A percentile compares a stretch with the other conserved stretches of the same genome.
Conservation (phyloP, 179 eudicot genomes). For the Pouteria campechiana region DNA sequence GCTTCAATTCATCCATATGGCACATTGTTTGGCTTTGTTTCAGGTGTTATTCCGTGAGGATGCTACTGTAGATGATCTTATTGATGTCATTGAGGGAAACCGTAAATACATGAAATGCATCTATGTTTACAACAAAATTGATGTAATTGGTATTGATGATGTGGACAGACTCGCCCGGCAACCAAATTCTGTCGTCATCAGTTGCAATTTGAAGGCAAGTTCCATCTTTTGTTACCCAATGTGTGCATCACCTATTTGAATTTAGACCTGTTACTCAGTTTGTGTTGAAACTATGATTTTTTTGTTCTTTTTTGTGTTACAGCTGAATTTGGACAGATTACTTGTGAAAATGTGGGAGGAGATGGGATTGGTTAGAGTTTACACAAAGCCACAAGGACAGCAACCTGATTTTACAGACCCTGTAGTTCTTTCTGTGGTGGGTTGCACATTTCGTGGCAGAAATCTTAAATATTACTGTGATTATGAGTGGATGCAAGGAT, state of each 20-base stretch:
- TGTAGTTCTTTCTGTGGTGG: conserved; percentile 85
- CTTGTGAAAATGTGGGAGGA: conserved; percentile 97
- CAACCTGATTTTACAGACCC: conserved; percentile 97
- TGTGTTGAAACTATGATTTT: not conserved
- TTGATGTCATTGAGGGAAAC: conserved; percentile 98
- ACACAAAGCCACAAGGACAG: conserved; percentile 99
- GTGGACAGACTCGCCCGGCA: conserved; percentile 91
- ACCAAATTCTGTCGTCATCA: conserved; percentile 90
- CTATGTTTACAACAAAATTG: conserved; percentile 98
- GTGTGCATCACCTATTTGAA: not conserved
- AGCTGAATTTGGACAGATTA: conserved; percentile 92
- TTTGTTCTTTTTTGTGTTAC: conserved; percentile 19
- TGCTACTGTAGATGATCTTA: conserved; percentile 98
- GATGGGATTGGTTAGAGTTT: conserved; percentile 98
- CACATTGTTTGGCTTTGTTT: conserved; percentile 7
- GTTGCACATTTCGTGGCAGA: conserved; percentile 22
- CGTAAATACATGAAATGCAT: conserved; percentile 97
- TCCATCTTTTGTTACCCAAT: too few relatives aligned
- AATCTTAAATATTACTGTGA: too few relatives aligned
- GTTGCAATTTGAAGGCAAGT: conserved; percentile 83
- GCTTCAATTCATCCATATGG: not conserved
- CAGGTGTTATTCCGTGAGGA: conserved; percentile 97
- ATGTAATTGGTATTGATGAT: conserved; percentile 98
- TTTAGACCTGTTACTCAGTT: not conserved
- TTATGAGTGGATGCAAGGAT: too few relatives aligned